These are phyloP conservation scores for Yamadazyma conglobata DNA, from an alignment of 1,139 yeast species.

Conservation along the genomic window DNA sequence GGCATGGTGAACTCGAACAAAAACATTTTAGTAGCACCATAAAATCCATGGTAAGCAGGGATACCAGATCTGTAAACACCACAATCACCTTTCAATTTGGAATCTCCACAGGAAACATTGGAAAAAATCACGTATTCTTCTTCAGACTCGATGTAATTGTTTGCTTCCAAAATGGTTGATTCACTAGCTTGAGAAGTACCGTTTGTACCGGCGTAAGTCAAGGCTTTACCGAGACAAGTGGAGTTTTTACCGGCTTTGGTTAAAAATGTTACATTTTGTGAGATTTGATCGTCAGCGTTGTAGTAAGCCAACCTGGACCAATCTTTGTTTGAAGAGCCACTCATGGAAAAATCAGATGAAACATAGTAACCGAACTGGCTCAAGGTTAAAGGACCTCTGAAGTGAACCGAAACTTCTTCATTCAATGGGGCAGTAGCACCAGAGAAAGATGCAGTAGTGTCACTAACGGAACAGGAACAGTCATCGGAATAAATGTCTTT, in stretches of 20 bases:
- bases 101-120: slow-evolving; percentile 54
- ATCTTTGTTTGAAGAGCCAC: slow-evolving; percentile 34
- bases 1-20: slow-evolving; percentile 94
- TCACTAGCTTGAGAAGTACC: slow-evolving; percentile 65
- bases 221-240: slow-evolving; percentile 82
- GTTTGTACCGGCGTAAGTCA: slow-evolving; percentile 73
- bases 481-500: slow-evolving; percentile 43
- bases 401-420: slow-evolving; percentile 88
- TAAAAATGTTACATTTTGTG: slow-evolving; percentile 75
- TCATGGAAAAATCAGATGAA: slow-evolving; percentile 36
- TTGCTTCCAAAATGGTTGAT: slow-evolving; percentile 60
- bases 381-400: slow-evolving; percentile 86
- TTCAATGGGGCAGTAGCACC: slow-evolving; percentile 81
- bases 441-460: slow-evolving; percentile 50
- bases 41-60: slow-evolving; percentile 92
- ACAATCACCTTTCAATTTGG: slow-evolving; percentile 57
- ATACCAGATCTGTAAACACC: slow-evolving; percentile 83
- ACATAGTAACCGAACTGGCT: slow-evolving; percentile 65
- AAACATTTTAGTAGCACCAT: slow-evolving; percentile 75
- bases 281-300: slow-evolving; percentile 36
- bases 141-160: slow-evolving; percentile 60
- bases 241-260: slow-evolving; percentile 75
- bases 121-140: slow-evolving; percentile 78
- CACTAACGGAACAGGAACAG: slow-evolving; percentile 60
- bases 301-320: slow-evolving; percentile 78